A percentile compares a stretch with the other conserved stretches of the same genome.
Conservation (phyloP, 495 filamentous ascomycete species). For the Parathielavia hyrcaniae region DNA sequence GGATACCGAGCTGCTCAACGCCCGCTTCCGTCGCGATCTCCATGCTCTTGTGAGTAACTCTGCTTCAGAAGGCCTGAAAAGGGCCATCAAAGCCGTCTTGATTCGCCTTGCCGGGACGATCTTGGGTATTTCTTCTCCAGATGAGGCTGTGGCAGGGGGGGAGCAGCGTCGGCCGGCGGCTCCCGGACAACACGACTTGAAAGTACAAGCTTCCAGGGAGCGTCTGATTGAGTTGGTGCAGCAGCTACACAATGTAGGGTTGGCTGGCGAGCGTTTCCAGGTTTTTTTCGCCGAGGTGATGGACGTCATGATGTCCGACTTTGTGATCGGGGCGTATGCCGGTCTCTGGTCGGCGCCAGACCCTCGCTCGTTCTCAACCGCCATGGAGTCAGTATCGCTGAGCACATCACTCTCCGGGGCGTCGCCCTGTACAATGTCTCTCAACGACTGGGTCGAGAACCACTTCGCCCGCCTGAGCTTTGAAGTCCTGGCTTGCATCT, state of each 20-base stretch:
- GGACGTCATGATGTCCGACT: slow-evolving; percentile 60
- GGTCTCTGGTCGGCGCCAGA: slow-evolving; percentile 45
- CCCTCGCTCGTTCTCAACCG: slow-evolving; percentile 12
- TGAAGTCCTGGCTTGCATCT: slow-evolving; percentile 49
- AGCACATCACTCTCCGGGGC: slow-evolving; percentile 37
- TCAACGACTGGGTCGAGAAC: slow-evolving; percentile 67
- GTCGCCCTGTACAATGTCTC: slow-evolving; percentile 50
- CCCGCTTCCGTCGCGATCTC: slow-evolving; percentile 53
- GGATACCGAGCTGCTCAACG: slow-evolving; percentile 35
- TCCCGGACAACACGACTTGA: slow-evolving; percentile 21
- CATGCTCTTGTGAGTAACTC: slow-evolving; percentile 63
- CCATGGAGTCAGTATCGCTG: slow-evolving; percentile 22
- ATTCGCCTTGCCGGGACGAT: slow-evolving; percentile 48
- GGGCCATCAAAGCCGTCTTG: slow-evolving; percentile 49
- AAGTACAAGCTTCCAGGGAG: slow-evolving; percentile 42
- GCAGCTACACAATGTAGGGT: slow-evolving; percentile 61
- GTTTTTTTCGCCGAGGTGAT: slow-evolving; percentile 70
- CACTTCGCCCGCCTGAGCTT: slow-evolving; percentile 60
- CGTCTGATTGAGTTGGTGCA: slow-evolving; percentile 53
- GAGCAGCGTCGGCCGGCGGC: slow-evolving; percentile 19
- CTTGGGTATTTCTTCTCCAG: slow-evolving; percentile 45
- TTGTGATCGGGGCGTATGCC: slow-evolving; percentile 56
- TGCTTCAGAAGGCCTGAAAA: slow-evolving; percentile 48
- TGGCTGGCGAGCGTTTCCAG: slow-evolving; percentile 69
- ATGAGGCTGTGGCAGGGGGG: slow-evolving; percentile 13